Evolutionary conservation across 371 early-diverging fungal species (phyloP), one percentile per base, ranked within the genome.

Genomic region (Quaeritorhiza haematococci): DNA sequence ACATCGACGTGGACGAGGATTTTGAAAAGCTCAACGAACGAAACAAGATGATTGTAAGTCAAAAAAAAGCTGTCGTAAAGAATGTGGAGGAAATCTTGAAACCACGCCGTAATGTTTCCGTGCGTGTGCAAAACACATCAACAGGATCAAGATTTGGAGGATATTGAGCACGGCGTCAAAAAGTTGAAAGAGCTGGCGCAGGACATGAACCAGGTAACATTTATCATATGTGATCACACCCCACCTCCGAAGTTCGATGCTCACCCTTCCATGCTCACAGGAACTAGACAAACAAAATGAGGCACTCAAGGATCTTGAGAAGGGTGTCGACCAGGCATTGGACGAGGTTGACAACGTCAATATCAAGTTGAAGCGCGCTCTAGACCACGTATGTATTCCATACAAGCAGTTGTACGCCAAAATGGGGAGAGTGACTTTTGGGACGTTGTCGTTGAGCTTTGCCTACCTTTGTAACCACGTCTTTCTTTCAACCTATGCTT

Each of bases 1-100:
- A 82, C 57, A 75, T 76, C 45, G 82, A 82, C 43, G 79, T 76
- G 1, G 78, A 74, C 49, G 82, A 77, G 44, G 82, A 77, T 55
- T 62, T 82, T 26, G 72, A 76, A 53, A 35, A 53, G 33, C 69
- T 82, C 17, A 67, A 71, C 49, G 70, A 72, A 38, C 56, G 59
- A 45, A 76, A 82, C 62, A 59, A 68, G 56, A 57, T 58, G 33
- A 77, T 82, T 55, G 79, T 78, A 50, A 53, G 72, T 30, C 27
- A 33, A n/a, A 29, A 41, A 13, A 42, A 21, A 3, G 32, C 26
- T 3, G 21, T 53, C 13, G 43, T 27, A 28, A 47, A 26, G 30
- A 7, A 28, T 26, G 6, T 51, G 51, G 32, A 13, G 10, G 32
- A n/a, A 33, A 38, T 38, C 13, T 19, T 13, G 13, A 38, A 38